These are phyloP conservation scores for Lophiotrema nucula DNA, from an alignment of 495 filamentous ascomycete species.

Conservation along the genomic window DNA sequence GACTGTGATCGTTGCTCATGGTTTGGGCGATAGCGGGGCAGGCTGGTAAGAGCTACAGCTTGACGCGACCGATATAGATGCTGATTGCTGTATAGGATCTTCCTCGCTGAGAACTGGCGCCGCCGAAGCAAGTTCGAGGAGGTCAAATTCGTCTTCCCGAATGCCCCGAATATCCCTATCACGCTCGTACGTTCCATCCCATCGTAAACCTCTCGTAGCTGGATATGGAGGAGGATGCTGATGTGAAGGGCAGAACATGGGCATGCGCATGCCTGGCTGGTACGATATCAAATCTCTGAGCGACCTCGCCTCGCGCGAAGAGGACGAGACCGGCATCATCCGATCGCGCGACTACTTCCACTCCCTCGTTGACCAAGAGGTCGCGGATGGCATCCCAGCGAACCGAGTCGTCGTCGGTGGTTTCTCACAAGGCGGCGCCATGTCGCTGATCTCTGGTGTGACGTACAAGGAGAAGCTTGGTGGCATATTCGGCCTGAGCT, in stretches of 20 bases:
- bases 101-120: slow-evolving; percentile 86
- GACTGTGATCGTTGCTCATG: slow-evolving; percentile 91
- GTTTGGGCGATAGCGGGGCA: slow-evolving; percentile 73
- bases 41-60: slow-evolving; percentile 45
- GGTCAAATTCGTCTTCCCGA: slow-evolving; percentile 89
- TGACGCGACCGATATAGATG: no score
- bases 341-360: slow-evolving; percentile 73
- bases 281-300: slow-evolving; percentile 72
- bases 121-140: slow-evolving; percentile 79
- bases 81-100: no score
- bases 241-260: slow-evolving; percentile 58
- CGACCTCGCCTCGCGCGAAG: slow-evolving; percentile 40
- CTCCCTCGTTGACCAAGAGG: slow-evolving; percentile 74
- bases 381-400: slow-evolving; percentile 77
- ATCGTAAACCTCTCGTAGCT: no score
- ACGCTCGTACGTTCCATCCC: slow-evolving; percentile 63
- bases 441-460: slow-evolving; percentile 64
- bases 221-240: slow-evolving; percentile 7
- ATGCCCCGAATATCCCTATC: slow-evolving; percentile 88
- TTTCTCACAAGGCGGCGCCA: slow-evolving; percentile 63
- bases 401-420: slow-evolving; percentile 82
- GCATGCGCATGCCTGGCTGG: slow-evolving; percentile 88
- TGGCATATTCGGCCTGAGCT: slow-evolving; percentile 82
- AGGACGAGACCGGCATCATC: slow-evolving; percentile 78
- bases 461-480: slow-evolving; percentile 74